Evolutionary conservation across 352 stramenopile genomes (phyloP).

Genomic region (Globisporangium rhizosaccharum): DNA sequence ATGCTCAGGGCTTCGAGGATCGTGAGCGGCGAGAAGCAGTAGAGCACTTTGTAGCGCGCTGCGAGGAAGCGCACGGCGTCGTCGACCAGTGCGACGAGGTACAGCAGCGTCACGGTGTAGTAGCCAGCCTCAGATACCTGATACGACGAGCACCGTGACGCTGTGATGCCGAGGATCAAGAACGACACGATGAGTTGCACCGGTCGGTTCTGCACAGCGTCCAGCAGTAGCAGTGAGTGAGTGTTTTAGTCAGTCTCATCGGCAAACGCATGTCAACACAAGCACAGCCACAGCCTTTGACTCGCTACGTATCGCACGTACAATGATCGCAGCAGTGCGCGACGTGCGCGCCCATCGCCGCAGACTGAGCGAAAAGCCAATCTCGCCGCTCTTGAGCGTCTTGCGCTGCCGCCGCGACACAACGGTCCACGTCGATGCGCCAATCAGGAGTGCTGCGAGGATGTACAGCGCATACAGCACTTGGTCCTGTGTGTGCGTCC

Average conservation of each 20-base stretch:
- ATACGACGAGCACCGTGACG: conserved; percentile 69
- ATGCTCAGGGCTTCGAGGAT: conserved; percentile 72
- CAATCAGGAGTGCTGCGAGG: conserved; percentile 39
- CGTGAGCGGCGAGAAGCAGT: conserved; percentile 68
- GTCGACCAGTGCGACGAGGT: conserved; percentile 54
- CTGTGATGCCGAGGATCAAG: conserved; percentile 61
- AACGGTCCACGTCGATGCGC: conserved; percentile 46
- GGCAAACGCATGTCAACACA: background rate
- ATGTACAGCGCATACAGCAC: conserved; percentile 48
- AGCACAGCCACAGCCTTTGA: background rate
- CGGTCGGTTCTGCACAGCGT: conserved; percentile 50
- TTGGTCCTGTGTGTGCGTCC: conserved; percentile 71
- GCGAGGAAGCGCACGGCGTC: conserved; percentile 75
- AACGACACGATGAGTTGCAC: conserved; percentile 73
- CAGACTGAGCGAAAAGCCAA: conserved; percentile 75
- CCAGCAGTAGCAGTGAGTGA: background rate
- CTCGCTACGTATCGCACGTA: conserved; percentile 17
- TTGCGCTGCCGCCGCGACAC: conserved; percentile 52
- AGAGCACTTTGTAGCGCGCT: conserved; percentile 74
- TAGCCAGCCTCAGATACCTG: conserved; percentile 62
- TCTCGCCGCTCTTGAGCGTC: conserved; percentile 46
- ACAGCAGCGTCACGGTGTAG: conserved; percentile 59
- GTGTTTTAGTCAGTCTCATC: conserved; percentile 3
- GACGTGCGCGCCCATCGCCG: conserved; percentile 76
- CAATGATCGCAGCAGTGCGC: conserved; percentile 61